phyloP scores from a whole-genome alignment of 352 stramenopile species.

The Pythium dissotocum region DNA sequence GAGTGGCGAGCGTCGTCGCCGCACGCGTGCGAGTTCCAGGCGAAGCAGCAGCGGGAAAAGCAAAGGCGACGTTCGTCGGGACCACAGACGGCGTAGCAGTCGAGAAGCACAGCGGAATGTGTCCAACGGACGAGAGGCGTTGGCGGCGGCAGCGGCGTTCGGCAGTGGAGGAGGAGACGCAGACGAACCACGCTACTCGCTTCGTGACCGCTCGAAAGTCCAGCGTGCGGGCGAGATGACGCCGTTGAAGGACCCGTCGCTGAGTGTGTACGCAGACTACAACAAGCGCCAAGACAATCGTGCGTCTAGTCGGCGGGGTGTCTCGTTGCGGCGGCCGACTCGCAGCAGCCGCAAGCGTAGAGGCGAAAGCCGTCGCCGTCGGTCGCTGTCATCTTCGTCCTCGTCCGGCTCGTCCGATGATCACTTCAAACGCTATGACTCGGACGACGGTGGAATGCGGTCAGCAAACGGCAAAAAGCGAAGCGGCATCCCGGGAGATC shows the following conservation, averaged over 20 bases:
- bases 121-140: conserved; percentile 18
- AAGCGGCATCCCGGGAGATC: conserved; percentile 22
- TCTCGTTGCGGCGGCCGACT: conserved; percentile 31
- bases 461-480: conserved; percentile 45
- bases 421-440: conserved; percentile 64
- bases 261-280: conserved; percentile 61
- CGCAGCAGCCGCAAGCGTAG: conserved; percentile 25
- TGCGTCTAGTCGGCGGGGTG: conserved; percentile 11
- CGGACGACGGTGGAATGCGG: conserved; percentile 69
- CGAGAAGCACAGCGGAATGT: conserved; percentile 11
- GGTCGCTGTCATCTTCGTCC: conserved; percentile 49
- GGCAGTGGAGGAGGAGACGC: conserved; percentile 19
- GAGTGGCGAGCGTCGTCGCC: not conserved
- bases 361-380: conserved; percentile 26
- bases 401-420: conserved; percentile 37
- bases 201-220: conserved; percentile 74
- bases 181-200: conserved; percentile 54
- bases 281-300: conserved; percentile 60
- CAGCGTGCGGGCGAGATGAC: conserved; percentile 36
- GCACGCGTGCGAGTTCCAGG: not conserved
- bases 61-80: not conserved
- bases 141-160: not conserved
- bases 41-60: conserved; percentile 2
- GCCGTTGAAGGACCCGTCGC: conserved; percentile 32
- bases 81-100: conserved; percentile 1